phyloP scores from a whole-genome alignment of 2,329 filamentous ascomycete genomes.

The Scytalidium sp. region DNA sequence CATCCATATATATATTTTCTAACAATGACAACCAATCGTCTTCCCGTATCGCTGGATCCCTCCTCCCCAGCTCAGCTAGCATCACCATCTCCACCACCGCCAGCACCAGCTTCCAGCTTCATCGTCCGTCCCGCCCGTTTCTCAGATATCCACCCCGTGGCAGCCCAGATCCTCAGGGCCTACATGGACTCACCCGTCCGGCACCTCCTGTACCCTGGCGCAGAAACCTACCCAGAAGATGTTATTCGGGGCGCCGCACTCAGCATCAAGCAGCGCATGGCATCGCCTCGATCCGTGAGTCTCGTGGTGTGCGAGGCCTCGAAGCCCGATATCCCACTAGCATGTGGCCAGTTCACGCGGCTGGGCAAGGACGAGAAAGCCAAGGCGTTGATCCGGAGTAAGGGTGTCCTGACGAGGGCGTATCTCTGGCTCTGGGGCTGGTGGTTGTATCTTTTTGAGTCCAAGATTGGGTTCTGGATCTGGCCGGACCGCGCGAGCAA shows the following conservation, averaged over 20 bases:
- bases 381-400: not conserved
- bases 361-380: slow-evolving; percentile 16
- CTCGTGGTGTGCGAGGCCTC: slow-evolving; percentile 13
- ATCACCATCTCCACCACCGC: not conserved
- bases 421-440: slow-evolving; percentile 7
- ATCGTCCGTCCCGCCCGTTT: slow-evolving; percentile 13
- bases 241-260: slow-evolving; percentile 3
- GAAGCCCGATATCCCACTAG: slow-evolving; percentile 10
- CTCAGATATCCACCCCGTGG: slow-evolving; percentile 10
- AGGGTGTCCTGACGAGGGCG: not conserved
- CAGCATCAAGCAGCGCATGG: slow-evolving; percentile 6
- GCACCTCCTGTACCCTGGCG: slow-evolving; percentile 10
- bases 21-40: no score
- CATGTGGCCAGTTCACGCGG: slow-evolving; percentile 14
- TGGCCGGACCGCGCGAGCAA: slow-evolving; percentile 15
- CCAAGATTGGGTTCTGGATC: slow-evolving; percentile 3
- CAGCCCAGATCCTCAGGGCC: slow-evolving; percentile 4
- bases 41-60: no score
- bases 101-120: not conserved
- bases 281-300: slow-evolving; percentile 5
- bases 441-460: slow-evolving; percentile 2
- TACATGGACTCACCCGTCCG: slow-evolving; percentile 12
- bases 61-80: not conserved
- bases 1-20: no score
- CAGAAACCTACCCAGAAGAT: slow-evolving; percentile 9